These are phyloP conservation scores for Akanthomyces uredinophilus DNA, from an alignment of 2,329 filamentous ascomycete genomes.

Conservation along the genomic window DNA sequence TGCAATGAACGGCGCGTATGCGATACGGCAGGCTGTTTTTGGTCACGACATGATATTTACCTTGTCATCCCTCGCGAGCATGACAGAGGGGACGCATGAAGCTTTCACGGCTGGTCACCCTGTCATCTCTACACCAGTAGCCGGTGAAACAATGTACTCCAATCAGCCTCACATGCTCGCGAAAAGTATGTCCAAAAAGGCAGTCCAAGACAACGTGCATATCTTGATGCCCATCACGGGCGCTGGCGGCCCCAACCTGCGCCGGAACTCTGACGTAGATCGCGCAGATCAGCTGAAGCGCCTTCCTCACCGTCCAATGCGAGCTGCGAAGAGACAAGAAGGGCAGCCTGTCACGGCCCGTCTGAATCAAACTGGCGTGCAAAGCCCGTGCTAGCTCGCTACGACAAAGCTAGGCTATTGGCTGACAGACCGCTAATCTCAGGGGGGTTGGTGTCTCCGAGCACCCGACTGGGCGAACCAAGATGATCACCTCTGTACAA, in stretches of 20 bases:
- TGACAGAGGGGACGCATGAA: background rate
- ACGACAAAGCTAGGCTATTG: background rate
- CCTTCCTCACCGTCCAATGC: background rate
- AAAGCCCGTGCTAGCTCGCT: background rate
- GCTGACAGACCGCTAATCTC: conserved; percentile 1
- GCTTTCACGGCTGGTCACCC: background rate
- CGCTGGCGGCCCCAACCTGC: background rate
- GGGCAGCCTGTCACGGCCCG: background rate
- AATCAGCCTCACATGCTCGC: background rate
- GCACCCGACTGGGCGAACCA: background rate
- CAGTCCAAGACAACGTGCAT: no score
- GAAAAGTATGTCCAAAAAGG: background rate
- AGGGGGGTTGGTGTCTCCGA: background rate
- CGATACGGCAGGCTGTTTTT: background rate
- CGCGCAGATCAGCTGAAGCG: conserved; percentile 4
- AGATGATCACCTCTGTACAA: no score
- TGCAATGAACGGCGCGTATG: background rate
- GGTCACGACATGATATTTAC: background rate
- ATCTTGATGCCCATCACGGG: no score
- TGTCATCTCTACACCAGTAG: background rate
- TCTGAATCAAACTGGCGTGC: background rate
- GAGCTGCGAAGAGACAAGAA: background rate
- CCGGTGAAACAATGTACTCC: background rate
- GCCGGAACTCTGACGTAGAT: background rate
- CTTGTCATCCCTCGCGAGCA: no score